A percentile compares a stretch with the other conserved stretches of the same genome.
phyloP scores from a whole-genome alignment of 2,329 filamentous ascomycete genomes.

The Anthostomella pinea region DNA sequence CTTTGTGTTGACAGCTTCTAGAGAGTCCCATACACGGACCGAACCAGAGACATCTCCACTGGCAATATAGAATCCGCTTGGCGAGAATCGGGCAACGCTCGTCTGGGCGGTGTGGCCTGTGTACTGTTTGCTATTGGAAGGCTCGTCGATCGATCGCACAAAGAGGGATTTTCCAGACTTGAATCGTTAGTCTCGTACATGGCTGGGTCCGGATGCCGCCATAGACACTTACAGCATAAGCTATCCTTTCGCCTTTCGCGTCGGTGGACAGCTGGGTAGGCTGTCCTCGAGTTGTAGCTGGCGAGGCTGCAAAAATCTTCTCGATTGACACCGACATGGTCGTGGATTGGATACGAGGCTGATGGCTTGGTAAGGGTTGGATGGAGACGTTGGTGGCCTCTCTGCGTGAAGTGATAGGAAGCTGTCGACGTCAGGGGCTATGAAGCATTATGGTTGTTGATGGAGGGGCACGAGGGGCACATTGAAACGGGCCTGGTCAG shows the following conservation, averaged over 20 bases:
- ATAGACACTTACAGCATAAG: constrained; percentile 73
- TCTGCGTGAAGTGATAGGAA: too few species aligned
- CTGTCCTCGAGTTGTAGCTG: constrained; percentile 78
- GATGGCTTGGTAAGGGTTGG: too few species aligned
- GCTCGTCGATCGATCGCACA: constrained; percentile 89
- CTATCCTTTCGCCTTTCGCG: constrained; percentile 84
- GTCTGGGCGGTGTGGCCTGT: constrained; percentile 85
- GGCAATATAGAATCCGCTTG: constrained; percentile 91
- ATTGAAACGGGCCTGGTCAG: too few species aligned
- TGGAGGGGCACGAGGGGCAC: constrained; percentile 5
- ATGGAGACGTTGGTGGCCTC: constrained; percentile 5
- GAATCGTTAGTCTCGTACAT: constrained; percentile 12
- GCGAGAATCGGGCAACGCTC: constrained; percentile 89
- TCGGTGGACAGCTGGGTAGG: constrained; percentile 87
- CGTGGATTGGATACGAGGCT: too few species aligned
- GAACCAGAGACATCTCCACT: constrained; percentile 83
- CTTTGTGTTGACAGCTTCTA: constrained; percentile 80
- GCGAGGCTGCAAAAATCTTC: constrained; percentile 80
- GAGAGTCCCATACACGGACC: constrained; percentile 90
- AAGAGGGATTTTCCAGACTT: constrained; percentile 97
- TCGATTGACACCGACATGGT: constrained; percentile 57
- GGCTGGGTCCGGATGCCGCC: background rate
- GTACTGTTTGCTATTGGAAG: constrained; percentile 82
- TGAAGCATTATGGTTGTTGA: background rate
- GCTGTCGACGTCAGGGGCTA: too few species aligned